phyloP scores from a whole-genome alignment of 2,329 filamentous ascomycete genomes.

The Aspergillus intermedius region DNA sequence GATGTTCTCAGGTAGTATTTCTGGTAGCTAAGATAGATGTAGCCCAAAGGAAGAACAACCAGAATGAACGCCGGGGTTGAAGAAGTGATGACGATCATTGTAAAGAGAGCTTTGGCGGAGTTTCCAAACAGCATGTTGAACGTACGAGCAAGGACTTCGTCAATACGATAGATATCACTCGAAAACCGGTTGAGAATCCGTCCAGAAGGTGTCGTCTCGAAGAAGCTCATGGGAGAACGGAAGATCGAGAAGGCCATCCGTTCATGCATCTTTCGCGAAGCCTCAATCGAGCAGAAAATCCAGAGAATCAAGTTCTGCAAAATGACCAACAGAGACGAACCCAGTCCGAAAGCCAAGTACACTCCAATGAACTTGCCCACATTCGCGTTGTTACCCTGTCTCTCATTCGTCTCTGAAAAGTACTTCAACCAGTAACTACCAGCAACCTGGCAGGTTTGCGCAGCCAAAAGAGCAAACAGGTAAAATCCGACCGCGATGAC shows the following conservation, averaged over 20 bases:
- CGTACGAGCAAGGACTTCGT: slow-evolving; percentile 88
- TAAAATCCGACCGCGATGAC: slow-evolving; percentile 77
- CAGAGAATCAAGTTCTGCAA: slow-evolving; percentile 90
- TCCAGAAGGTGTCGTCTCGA: slow-evolving; percentile 94
- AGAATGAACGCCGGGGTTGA: slow-evolving; percentile 73
- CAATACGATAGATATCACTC: slow-evolving; percentile 62
- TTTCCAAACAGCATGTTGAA: slow-evolving; percentile 96
- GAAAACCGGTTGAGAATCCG: slow-evolving; percentile 95
- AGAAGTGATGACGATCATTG: slow-evolving; percentile 74
- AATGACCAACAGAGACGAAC: slow-evolving; percentile 76
- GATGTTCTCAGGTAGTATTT: slow-evolving; percentile 95
- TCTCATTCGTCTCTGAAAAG: slow-evolving; percentile 77
- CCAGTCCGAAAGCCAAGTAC: slow-evolving; percentile 91
- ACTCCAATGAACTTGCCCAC: slow-evolving; percentile 89
- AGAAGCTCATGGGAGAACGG: slow-evolving; percentile 96
- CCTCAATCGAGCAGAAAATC: slow-evolving; percentile 99
- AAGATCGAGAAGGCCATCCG: slow-evolving; percentile 97
- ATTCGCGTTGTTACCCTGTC: slow-evolving; percentile 60
- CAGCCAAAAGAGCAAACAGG: slow-evolving; percentile 65
- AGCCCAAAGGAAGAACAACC: slow-evolving; percentile 72
- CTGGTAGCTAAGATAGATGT: slow-evolving; percentile 86
- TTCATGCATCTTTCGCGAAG: slow-evolving; percentile 92
- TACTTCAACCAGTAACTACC: slow-evolving; percentile 89
- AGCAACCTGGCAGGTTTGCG: slow-evolving; percentile 75
- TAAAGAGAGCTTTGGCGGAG: slow-evolving; percentile 69